phyloP scores from a whole-genome alignment of 352 stramenopile species.

The Pythium brachiatum region DNA sequence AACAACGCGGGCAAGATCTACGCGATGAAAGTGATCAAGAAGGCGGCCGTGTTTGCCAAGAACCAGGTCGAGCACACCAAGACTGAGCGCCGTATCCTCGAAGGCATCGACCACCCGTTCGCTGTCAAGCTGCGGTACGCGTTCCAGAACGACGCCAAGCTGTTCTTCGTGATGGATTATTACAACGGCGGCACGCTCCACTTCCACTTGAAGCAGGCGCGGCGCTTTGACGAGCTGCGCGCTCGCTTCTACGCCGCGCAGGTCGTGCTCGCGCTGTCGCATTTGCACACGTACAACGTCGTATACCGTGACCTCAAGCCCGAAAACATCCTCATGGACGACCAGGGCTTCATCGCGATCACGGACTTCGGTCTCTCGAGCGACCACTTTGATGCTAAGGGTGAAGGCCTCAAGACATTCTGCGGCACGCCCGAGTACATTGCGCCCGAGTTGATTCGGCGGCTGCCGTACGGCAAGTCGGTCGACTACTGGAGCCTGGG shows the following conservation, averaged over 20 bases:
- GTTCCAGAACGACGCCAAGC: conserved; percentile 81
- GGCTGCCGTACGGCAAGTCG: conserved; percentile 65
- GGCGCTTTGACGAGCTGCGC: conserved; percentile 66
- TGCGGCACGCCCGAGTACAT: conserved; percentile 87
- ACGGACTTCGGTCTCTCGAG: conserved; percentile 88
- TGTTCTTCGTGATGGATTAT: conserved; percentile 91
- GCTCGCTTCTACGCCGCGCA: conserved; percentile 81
- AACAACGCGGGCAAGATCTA: conserved; percentile 53
- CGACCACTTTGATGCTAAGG: conserved; percentile 71
- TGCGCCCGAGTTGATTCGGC: conserved; percentile 73
- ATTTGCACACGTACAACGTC: conserved; percentile 85
- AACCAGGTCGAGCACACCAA: conserved; percentile 92
- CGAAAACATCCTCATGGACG: conserved; percentile 86
- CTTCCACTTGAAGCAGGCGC: conserved; percentile 70
- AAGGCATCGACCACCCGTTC: conserved; percentile 84
- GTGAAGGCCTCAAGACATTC: conserved; percentile 74
- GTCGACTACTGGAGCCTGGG: conserved; percentile 90
- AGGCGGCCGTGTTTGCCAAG: conserved; percentile 81
- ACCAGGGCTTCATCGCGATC: conserved; percentile 82
- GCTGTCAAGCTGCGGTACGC: conserved; percentile 84
- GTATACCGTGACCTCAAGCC: conserved; percentile 87
- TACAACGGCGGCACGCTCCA: conserved; percentile 86
- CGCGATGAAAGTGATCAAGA: conserved; percentile 93
- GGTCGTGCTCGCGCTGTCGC: conserved; percentile 73
- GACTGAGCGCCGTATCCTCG: conserved; percentile 85